These are phyloP conservation scores for Persicaria tinctoria DNA, from an alignment of 148 eudicot genomes.

Conservation along the genomic window DNA sequence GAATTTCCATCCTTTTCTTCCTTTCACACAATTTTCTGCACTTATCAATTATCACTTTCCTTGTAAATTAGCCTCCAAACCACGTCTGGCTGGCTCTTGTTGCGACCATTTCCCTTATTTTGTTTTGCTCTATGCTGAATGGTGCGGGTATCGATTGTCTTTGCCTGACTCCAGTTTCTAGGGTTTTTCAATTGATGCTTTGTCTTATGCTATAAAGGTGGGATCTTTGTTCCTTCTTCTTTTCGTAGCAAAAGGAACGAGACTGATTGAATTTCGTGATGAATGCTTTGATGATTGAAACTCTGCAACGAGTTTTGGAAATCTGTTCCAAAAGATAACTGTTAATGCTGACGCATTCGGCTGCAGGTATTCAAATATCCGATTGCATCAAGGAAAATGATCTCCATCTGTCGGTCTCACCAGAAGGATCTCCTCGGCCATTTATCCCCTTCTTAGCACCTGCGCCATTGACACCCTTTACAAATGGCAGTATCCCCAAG, in stretches of 20 bases:
- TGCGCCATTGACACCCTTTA: constrained; percentile 89
- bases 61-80: neutral
- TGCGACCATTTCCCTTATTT: neutral
- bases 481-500: constrained; percentile 73
- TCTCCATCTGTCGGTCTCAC: constrained; percentile 56
- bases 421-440: constrained; percentile 71
- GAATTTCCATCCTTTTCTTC: neutral
- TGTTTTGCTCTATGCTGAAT: constrained; percentile 5
- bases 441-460: constrained; percentile 79
- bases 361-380: neutral
- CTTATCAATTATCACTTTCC: neutral
- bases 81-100: neutral
- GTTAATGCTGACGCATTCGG: neutral
- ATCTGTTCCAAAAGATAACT: neutral
- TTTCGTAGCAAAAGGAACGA: neutral
- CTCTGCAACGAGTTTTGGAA: neutral
- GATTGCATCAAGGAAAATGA: constrained; percentile 17
- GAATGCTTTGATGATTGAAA: neutral
- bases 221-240: neutral
- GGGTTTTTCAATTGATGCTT: neutral
- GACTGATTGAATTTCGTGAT: neutral
- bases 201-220: constrained; percentile 4
- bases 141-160: neutral
- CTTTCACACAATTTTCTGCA: neutral
- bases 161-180: neutral